These are phyloP conservation scores for Leucoagaricus sp. DNA, from an alignment of 1,284 basidiomycete species.

Conservation along the genomic window DNA sequence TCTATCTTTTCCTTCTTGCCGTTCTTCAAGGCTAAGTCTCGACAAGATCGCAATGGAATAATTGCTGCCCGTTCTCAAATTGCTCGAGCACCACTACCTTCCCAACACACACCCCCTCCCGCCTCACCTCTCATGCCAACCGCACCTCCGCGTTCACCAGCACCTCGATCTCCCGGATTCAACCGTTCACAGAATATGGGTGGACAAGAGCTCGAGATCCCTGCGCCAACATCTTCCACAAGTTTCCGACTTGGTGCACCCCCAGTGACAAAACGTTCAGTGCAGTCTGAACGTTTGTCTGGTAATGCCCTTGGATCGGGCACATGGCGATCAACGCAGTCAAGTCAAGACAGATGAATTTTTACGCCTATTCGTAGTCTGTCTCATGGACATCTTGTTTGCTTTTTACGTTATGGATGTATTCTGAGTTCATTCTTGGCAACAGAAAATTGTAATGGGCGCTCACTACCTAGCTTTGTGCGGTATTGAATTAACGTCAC, in stretches of 20 bases:
- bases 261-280: conserved; percentile 26
- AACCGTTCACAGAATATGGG: conserved; percentile 24
- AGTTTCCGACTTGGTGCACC: conserved; percentile 36
- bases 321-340: background rate
- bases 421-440: no score
- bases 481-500: no score
- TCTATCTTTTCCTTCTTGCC: conserved; percentile 54
- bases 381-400: no score
- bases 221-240: conserved; percentile 20
- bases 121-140: conserved; percentile 6
- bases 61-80: conserved; percentile 60
- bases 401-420: no score
- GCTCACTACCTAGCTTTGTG: no score
- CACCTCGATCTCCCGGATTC: conserved; percentile 28
- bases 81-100: conserved; percentile 30
- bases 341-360: conserved; percentile 10
- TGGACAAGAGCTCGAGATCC: conserved; percentile 32
- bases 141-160: conserved; percentile 19
- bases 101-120: conserved; percentile 25
- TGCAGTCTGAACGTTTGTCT: conserved; percentile 1
- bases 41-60: conserved; percentile 47
- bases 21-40: conserved; percentile 33
- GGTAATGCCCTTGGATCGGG: background rate
- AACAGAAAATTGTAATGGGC: no score
- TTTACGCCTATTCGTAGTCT: no score